These are phyloP conservation scores for Pythium chondricola DNA, from an alignment of 352 stramenopile species.

Conservation along the genomic window DNA sequence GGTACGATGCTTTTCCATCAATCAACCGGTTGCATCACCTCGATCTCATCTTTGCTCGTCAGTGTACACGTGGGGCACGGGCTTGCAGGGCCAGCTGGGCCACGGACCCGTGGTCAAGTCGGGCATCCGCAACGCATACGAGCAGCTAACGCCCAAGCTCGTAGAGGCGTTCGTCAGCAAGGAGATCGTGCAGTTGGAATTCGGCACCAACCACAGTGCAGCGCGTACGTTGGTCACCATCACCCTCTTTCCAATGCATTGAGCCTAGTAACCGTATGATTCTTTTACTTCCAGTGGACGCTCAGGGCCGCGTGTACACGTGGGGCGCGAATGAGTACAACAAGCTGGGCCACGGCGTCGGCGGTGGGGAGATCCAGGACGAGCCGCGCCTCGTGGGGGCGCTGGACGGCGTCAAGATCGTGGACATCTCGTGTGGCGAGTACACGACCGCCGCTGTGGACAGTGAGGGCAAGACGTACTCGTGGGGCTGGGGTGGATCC, in stretches of 20 bases:
- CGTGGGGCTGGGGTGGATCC: constrained; percentile 86
- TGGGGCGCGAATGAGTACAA: constrained; percentile 90
- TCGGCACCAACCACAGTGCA: constrained; percentile 72
- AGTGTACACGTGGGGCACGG: constrained; percentile 85
- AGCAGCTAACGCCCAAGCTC: constrained; percentile 70
- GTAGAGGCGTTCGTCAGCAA: constrained; percentile 66
- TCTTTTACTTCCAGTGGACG: no score
- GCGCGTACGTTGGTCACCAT: constrained; percentile 52
- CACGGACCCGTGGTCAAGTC: constrained; percentile 74
- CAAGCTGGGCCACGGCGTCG: constrained; percentile 59
- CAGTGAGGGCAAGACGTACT: constrained; percentile 83
- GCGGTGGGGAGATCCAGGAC: constrained; percentile 39
- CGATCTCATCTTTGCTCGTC: neutral
- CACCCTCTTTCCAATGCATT: neutral
- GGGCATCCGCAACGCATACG: constrained; percentile 81
- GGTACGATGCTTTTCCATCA: constrained; percentile 42
- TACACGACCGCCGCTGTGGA: constrained; percentile 85
- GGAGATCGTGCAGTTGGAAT: constrained; percentile 58
- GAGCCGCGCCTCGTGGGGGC: constrained; percentile 59
- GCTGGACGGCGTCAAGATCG: constrained; percentile 63
- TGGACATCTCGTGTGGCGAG: constrained; percentile 81
- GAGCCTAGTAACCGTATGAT: no score
- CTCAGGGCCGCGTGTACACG: constrained; percentile 56
- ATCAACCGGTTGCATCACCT: neutral
- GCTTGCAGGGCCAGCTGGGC: constrained; percentile 79